These are phyloP conservation scores for Solanum chiquidenum DNA, from an alignment of 257 asterid genomes.

Conservation along the genomic window DNA sequence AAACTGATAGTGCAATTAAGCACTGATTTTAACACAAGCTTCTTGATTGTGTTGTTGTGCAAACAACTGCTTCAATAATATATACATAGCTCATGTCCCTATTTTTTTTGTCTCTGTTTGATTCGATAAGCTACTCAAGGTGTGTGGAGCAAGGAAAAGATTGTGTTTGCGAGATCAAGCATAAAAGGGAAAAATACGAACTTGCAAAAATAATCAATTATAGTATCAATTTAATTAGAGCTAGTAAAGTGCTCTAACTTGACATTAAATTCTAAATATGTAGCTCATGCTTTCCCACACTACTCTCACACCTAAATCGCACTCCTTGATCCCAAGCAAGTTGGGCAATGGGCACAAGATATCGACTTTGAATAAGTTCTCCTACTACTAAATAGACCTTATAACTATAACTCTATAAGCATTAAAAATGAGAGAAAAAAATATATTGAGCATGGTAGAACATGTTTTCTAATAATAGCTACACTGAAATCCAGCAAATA, in stretches of 20 bases:
- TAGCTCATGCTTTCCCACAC: too few relatives aligned
- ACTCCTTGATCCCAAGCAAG: neutral
- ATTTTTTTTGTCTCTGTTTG: neutral
- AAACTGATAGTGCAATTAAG: neutral
- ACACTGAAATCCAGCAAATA: neutral
- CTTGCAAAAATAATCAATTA: too few relatives aligned
- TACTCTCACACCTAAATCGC: too few relatives aligned
- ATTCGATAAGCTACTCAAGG: too few relatives aligned
- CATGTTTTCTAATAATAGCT: neutral
- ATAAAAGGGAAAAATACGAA: neutral
- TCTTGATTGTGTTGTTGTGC: too few relatives aligned
- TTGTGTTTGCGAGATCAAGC: neutral
- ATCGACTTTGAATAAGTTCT: neutral
- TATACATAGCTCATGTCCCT: neutral
- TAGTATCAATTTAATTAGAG: too few relatives aligned
- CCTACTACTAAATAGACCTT: neutral
- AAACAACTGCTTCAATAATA: neutral
- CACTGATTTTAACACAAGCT: too few relatives aligned
- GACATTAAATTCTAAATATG: too few relatives aligned
- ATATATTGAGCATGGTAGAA: neutral
- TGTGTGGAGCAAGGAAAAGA: neutral
- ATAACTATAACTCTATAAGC: neutral
- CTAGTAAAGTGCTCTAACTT: too few relatives aligned
- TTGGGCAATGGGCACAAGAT: neutral
- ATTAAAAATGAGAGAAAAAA: neutral